These are phyloP conservation scores for Cucumis cinereus DNA, from an alignment of 306 rosid species.

Conservation along the genomic window DNA sequence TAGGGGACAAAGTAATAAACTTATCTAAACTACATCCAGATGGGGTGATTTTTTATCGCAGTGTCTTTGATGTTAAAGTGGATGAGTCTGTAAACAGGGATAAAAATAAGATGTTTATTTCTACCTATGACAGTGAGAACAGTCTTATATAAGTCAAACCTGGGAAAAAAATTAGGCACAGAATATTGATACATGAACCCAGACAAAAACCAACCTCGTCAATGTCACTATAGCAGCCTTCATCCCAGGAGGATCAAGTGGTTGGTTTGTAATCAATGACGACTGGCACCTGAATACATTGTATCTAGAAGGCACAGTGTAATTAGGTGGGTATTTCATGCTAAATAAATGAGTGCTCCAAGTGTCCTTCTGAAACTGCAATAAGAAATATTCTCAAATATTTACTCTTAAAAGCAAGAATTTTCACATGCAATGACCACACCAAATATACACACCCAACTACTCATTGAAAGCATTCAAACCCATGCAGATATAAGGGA, in stretches of 20 bases:
- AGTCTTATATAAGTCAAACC: not conserved
- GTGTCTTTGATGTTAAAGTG: not conserved
- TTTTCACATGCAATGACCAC: not conserved
- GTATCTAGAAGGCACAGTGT: conserved; percentile 32
- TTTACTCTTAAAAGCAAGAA: not conserved
- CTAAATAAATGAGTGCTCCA: conserved; percentile 25
- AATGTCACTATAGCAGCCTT: conserved; percentile 39
- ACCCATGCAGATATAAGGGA: not conserved
- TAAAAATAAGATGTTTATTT: not conserved
- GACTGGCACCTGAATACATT: conserved; percentile 54
- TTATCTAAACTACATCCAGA: not conserved
- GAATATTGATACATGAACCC: not conserved
- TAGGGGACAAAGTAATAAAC: not conserved
- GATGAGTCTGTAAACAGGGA: not conserved
- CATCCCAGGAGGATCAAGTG: conserved; percentile 25
- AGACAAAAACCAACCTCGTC: conserved; percentile 37
- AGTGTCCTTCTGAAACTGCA: conserved; percentile 39
- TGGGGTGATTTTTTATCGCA: not conserved
- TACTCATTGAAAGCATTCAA: not conserved
- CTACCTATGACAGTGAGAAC: not conserved
- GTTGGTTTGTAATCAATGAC: conserved; percentile 30
- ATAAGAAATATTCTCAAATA: conserved; percentile 9
- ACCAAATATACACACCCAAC: not conserved
- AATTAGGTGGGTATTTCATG: conserved; percentile 27
- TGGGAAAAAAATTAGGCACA: not conserved